Conservation (phyloP, 2,329 filamentous ascomycete genomes). For the Colletotrichum sp. region DNA sequence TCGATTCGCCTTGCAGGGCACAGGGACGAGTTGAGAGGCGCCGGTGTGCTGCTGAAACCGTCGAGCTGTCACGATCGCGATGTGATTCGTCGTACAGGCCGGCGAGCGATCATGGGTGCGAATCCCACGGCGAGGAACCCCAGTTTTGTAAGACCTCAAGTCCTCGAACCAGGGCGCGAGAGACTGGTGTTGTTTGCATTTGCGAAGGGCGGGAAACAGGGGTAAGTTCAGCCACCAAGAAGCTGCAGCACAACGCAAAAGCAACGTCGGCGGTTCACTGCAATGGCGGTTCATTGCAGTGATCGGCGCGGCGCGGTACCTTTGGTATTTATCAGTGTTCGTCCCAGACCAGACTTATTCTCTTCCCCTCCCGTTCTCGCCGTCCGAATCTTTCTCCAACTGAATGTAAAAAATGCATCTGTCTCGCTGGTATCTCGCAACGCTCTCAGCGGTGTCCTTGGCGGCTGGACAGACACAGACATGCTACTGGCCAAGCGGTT, state of each 20-base stretch:
- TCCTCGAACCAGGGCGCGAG: neutral
- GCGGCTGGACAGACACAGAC: constrained; percentile 3
- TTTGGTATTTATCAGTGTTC: neutral
- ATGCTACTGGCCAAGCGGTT: constrained; percentile 9
- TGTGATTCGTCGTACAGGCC: neutral
- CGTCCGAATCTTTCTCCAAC: neutral
- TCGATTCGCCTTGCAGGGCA: neutral
- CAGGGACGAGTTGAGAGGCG: neutral
- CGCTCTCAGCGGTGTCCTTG: neutral
- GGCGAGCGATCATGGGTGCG: neutral
- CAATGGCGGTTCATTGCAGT: no score
- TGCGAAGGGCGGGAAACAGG: neutral
- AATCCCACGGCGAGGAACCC: neutral
- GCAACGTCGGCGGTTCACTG: neutral
- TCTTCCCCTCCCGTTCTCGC: neutral
- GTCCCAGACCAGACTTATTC: neutral
- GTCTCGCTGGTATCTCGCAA: neutral
- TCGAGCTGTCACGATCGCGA: neutral
- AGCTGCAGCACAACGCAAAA: neutral
- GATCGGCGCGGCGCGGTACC: neutral
- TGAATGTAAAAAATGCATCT: neutral
- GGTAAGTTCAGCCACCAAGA: neutral
- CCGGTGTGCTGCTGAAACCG: neutral
- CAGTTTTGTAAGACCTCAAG: neutral
- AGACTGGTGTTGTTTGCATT: neutral